These are phyloP conservation scores for Talaromyces proteolyticus DNA, from an alignment of 495 filamentous ascomycete genomes.

Conservation along the genomic window DNA sequence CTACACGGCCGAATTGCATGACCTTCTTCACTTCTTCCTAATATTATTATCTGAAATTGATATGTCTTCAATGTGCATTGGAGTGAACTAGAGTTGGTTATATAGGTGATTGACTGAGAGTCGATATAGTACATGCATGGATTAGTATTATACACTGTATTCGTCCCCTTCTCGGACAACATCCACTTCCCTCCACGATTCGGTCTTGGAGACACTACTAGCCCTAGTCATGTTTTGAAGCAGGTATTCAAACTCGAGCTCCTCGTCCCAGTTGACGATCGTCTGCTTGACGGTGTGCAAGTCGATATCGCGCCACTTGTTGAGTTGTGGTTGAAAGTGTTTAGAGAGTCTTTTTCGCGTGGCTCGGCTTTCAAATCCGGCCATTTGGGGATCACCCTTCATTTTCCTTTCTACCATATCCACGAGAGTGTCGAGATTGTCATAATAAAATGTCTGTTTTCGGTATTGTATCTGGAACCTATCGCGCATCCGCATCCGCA, in stretches of 20 bases:
- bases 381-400: conserved; percentile 11
- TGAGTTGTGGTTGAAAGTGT: conserved; percentile 9
- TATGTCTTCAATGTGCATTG: no score
- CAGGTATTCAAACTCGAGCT: conserved; percentile 20
- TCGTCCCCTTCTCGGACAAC: conserved; percentile 1
- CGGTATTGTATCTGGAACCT: background rate
- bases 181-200: conserved; percentile 12
- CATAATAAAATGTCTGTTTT: conserved; percentile 4
- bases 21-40: no score
- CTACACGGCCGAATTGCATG: background rate
- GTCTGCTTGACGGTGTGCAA: conserved; percentile 4
- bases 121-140: conserved; percentile 1
- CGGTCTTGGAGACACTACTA: no score
- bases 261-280: conserved; percentile 23
- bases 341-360: conserved; percentile 8
- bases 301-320: conserved; percentile 10
- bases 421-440: conserved; percentile 12
- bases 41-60: no score
- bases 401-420: conserved; percentile 18
- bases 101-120: no score
- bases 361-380: conserved; percentile 7
- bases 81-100: no score
- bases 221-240: no score
- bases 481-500: conserved; percentile 6
- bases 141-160: background rate